A percentile compares a stretch with the other conserved stretches of the same genome.
These are phyloP conservation scores for Tricholomella constricta DNA, from an alignment of 768 basidiomycete species.

Conservation along the genomic window DNA sequence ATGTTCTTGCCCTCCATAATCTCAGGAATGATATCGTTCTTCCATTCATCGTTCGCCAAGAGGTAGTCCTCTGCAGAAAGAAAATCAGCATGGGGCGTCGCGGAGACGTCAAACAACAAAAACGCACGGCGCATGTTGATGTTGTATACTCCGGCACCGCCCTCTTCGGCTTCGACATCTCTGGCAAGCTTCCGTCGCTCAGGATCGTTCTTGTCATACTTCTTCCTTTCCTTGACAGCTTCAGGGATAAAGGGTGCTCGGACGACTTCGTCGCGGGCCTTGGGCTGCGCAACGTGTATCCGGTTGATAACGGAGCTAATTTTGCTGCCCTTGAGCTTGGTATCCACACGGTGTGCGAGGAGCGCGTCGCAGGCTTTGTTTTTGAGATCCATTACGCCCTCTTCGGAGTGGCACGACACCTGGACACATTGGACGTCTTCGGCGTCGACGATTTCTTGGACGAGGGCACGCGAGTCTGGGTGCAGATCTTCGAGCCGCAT, in stretches of 20 bases:
- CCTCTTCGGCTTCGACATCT: conserved; percentile 84
- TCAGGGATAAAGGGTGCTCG: conserved; percentile 92
- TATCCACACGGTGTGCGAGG: conserved; percentile 91
- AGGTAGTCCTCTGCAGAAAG: conserved; percentile 78
- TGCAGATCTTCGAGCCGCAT: conserved; percentile 83
- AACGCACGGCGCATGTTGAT: conserved; percentile 85
- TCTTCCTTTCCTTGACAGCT: conserved; percentile 68
- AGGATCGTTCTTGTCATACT: conserved; percentile 87
- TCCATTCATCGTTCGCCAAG: conserved; percentile 90
- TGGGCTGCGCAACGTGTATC: conserved; percentile 93
- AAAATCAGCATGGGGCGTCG: not conserved
- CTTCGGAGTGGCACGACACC: conserved; percentile 94
- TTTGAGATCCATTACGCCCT: conserved; percentile 97
- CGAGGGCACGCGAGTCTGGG: conserved; percentile 72
- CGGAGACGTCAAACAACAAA: not conserved
- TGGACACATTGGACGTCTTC: conserved; percentile 78
- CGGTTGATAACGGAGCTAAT: conserved; percentile 92
- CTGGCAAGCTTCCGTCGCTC: conserved; percentile 70
- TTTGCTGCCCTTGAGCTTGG: conserved; percentile 91
- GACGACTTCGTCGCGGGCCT: conserved; percentile 86
- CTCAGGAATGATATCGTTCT: conserved; percentile 96
- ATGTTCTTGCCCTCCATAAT: conserved; percentile 99
- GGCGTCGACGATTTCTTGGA: conserved; percentile 81
- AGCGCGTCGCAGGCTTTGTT: conserved; percentile 95
- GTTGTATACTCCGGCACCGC: conserved; percentile 90